phyloP scores from a whole-genome alignment of 2,329 filamentous ascomycete species.

The Clonostachys sp. region DNA sequence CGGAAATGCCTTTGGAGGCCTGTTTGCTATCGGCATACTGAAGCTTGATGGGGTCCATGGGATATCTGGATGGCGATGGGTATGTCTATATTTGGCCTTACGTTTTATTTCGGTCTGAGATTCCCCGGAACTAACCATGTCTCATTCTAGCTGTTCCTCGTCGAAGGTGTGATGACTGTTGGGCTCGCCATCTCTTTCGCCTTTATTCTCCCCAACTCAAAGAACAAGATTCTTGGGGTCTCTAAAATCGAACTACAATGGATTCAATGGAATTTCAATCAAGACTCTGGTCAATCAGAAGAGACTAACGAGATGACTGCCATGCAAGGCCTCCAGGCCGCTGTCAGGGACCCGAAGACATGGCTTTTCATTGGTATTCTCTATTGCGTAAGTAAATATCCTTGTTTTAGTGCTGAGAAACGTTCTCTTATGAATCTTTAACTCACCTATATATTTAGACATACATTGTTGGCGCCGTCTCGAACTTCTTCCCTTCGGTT shows the following conservation, averaged over 20 bases:
- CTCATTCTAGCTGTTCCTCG: conserved; percentile 1
- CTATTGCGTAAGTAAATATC: conserved; percentile 9
- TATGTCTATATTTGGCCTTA: conserved; percentile 16
- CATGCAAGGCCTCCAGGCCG: conserved; percentile 12
- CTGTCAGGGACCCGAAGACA: conserved; percentile 23
- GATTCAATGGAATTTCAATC: conserved; percentile 7
- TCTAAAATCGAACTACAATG: conserved; percentile 7
- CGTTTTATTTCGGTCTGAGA: background rate
- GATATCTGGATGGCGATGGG: conserved; percentile 46
- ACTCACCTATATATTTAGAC: conserved; percentile 6
- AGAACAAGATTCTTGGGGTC: conserved; percentile 8
- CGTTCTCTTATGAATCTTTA: background rate
- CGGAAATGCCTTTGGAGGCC: conserved; percentile 41
- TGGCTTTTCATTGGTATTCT: conserved; percentile 26
- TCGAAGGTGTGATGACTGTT: conserved; percentile 8
- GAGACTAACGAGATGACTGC: conserved; percentile 8
- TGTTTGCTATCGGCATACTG: conserved; percentile 42
- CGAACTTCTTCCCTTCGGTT: conserved; percentile 16
- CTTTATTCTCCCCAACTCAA: conserved; percentile 8
- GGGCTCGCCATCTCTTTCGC: conserved; percentile 6
- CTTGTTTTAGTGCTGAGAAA: background rate
- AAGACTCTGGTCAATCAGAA: background rate
- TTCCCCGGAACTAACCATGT: background rate
- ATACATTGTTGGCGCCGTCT: conserved; percentile 18
- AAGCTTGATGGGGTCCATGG: conserved; percentile 37